phyloP scores from a whole-genome alignment of 176 grass and related monocot genomes.

The Oropetium thomaeum region DNA sequence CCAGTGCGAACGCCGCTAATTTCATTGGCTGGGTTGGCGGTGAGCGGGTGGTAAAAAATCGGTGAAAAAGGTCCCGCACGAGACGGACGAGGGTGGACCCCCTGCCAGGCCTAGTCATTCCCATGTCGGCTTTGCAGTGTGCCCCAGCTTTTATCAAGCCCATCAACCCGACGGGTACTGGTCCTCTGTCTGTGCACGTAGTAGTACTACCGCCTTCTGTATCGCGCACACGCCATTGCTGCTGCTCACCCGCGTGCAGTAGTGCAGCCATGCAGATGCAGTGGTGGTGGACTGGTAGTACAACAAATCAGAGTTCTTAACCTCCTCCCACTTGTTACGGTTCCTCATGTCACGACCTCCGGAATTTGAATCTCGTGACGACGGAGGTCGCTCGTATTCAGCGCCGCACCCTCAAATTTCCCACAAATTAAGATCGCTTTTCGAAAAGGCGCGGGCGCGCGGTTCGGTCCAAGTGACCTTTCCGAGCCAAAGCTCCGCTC shows the following conservation, averaged over 20 bases:
- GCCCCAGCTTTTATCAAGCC: conserved; percentile 40
- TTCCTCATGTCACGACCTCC: too few species aligned
- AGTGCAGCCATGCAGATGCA: too few species aligned
- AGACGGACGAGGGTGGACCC: background rate
- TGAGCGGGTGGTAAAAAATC: too few species aligned
- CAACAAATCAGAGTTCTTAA: too few species aligned
- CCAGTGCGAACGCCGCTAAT: background rate
- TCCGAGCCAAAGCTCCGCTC: background rate
- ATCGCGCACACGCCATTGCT: background rate
- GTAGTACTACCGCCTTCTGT: background rate
- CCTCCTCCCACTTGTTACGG: too few species aligned
- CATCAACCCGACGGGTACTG: conserved; percentile 26
- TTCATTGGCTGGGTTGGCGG: too few species aligned
- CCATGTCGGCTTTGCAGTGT: conserved; percentile 32
- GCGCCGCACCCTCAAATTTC: conserved; percentile 1
- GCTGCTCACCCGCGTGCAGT: too few species aligned
- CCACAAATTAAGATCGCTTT: conserved; percentile 24
- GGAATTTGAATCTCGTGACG: background rate
- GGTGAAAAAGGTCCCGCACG: background rate
- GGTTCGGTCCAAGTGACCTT: conserved; percentile 16
- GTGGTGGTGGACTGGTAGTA: too few species aligned
- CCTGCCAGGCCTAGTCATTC: conserved; percentile 33
- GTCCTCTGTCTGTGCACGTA: background rate
- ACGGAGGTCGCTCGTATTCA: background rate
- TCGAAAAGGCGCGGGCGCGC: background rate